Evolutionary conservation across 495 filamentous ascomycete species (phyloP), one percentile per base, ranked within the genome.

Genomic region (Sordaria brevicollis): DNA sequence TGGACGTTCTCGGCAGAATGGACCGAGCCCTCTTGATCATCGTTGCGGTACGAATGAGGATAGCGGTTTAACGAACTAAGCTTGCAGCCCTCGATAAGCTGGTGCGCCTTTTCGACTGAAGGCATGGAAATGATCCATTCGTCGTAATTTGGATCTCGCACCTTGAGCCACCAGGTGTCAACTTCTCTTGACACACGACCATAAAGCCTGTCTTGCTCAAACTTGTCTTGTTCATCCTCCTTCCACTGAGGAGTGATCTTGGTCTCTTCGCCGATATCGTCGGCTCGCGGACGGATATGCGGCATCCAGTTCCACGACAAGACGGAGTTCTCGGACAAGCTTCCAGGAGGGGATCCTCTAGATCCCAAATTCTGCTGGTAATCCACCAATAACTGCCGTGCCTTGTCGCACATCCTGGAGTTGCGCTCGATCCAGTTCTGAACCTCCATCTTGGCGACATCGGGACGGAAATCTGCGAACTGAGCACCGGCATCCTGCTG

Each of bases 1-100:
- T 84, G 62, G 2, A 39, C 65, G 77, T 66, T 74, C 5, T 74
- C 69, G 80, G 69, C 62, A 80, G 82, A 67, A 31, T 74, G 71
- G 15, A 83, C 84, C 5, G 82, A 81, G 31, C 84, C 85, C 71
- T 92, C 90, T 71, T 93, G 89, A 62, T 96, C 92, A 11, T 90
- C 89, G 29, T 89, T 76, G 68, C 71, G 83, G 77, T 71, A 85
- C 69, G 72, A 82, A 57, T 74, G 78, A 35, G 79, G 81, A 76
- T 84, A 81, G 67, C 85, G 81, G 71, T 84, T 78, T 71, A 83
- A 78, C 13, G 84, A 77, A 36, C 77, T 81, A 41, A 77, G 79
- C 68, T 83, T 84, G 75, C 83, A 85, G 67, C 81, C 80, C 57
- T 83, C 81, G 17, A 82, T 84, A 49, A 82, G 77, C 67, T 80